Evolutionary conservation across 2,329 filamentous ascomycete species (phyloP).

Genomic region (Diplodia mutila): DNA sequence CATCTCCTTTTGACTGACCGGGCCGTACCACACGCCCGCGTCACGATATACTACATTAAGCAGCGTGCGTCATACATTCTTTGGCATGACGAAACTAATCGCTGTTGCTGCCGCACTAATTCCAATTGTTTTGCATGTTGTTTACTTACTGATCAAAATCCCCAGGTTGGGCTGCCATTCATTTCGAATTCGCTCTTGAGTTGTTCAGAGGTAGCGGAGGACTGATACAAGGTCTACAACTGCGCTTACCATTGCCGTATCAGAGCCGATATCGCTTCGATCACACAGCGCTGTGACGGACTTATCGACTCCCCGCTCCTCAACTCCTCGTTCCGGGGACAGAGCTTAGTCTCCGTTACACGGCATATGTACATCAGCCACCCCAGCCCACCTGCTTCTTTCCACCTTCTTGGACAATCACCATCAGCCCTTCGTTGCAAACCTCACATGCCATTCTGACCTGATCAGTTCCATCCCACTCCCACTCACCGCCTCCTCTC

Average conservation of each 20-base stretch:
- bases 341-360: background rate
- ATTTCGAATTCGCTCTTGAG: no score
- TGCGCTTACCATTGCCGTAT: background rate
- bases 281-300: background rate
- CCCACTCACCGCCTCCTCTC: background rate
- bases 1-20: slow-evolving; percentile 1
- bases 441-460: background rate
- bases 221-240: background rate
- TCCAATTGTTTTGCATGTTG: background rate
- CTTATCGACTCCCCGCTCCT: background rate
- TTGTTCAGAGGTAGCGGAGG: background rate
- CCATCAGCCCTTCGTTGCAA: background rate
- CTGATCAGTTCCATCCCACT: background rate
- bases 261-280: background rate
- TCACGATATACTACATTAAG: background rate
- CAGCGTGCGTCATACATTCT: background rate
- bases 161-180: background rate
- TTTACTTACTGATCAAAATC: background rate
- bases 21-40: background rate
- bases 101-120: background rate
- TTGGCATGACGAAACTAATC: background rate
- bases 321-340: background rate
- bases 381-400: background rate
- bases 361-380: background rate
- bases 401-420: background rate